A percentile compares a stretch with the other conserved stretches of the same genome.
Conservation (phyloP, 192 early-diverging fungal genomes). For the Backusella mclennaniae region DNA sequence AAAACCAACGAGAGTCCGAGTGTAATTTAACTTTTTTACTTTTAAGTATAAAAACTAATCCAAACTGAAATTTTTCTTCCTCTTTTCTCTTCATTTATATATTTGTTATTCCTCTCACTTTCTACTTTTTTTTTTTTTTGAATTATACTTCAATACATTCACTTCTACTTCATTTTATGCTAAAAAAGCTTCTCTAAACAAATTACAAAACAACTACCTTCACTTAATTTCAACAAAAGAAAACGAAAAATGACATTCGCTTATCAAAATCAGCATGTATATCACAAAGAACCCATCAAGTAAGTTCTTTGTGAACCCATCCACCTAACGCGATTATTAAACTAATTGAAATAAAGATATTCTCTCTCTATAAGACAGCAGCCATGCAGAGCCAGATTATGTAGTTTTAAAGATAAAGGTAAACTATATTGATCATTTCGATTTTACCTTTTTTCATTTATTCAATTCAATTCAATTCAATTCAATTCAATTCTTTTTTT, state of each 20-base stretch:
- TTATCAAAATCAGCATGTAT: slow-evolving; percentile 2
- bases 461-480: no score
- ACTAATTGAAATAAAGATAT: background rate
- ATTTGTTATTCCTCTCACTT: background rate
- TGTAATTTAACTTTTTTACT: background rate
- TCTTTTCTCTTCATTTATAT: background rate
- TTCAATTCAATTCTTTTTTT: no score
- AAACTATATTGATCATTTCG: background rate
- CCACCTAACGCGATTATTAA: background rate
- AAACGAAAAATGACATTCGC: background rate
- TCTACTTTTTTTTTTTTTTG: background rate
- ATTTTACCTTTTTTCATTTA: background rate
- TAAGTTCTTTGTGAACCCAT: background rate
- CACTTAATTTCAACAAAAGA: background rate
- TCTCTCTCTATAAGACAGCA: slow-evolving; percentile 3
- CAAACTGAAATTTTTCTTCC: background rate
- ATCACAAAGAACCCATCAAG: background rate
- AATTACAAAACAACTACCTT: background rate
- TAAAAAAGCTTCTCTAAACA: background rate
- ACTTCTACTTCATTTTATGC: background rate
- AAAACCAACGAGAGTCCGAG: background rate
- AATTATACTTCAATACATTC: no score
- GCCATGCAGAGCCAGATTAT: slow-evolving; percentile 7
- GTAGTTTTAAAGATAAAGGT: slow-evolving; percentile 21
- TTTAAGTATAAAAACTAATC: background rate